A percentile compares a stretch with the other conserved stretches of the same genome.
These are phyloP conservation scores for Sarocladium strictum DNA, from an alignment of 2,329 filamentous ascomycete genomes.

Conservation along the genomic window DNA sequence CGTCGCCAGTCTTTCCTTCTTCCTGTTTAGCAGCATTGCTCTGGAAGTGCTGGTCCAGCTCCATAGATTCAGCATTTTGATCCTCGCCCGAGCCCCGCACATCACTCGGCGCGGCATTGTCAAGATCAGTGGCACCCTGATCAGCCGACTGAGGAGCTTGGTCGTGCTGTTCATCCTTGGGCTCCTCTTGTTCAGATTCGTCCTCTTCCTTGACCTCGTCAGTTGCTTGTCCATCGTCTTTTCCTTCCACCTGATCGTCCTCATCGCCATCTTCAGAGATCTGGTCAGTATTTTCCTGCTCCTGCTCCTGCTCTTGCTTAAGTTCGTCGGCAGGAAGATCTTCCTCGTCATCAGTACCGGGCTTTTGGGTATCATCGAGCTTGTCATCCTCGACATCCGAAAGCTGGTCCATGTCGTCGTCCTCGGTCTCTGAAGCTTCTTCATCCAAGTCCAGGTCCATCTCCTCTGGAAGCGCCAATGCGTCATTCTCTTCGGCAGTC, in stretches of 20 bases:
- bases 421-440: slow-evolving; percentile 47
- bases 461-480: slow-evolving; percentile 79
- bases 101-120: slow-evolving; percentile 60
- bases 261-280: slow-evolving; percentile 39
- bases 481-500: slow-evolving; percentile 74
- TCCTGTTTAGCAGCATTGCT: slow-evolving; percentile 58
- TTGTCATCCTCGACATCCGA: slow-evolving; percentile 45
- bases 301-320: slow-evolving; percentile 30
- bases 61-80: slow-evolving; percentile 55
- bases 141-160: slow-evolving; percentile 33
- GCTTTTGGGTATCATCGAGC: slow-evolving; percentile 34
- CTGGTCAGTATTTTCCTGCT: slow-evolving; percentile 53
- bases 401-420: slow-evolving; percentile 54
- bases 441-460: slow-evolving; percentile 77
- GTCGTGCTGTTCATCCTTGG: slow-evolving; percentile 38
- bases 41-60: slow-evolving; percentile 56
- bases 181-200: slow-evolving; percentile 47
- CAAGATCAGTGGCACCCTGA: slow-evolving; percentile 45
- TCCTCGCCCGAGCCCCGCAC: slow-evolving; percentile 59
- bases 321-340: slow-evolving; percentile 31
- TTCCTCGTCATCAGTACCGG: slow-evolving; percentile 27
- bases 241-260: slow-evolving; percentile 45
- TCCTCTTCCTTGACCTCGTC: slow-evolving; percentile 48
- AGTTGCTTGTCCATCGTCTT: slow-evolving; percentile 39
- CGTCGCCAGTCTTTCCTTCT: slow-evolving; percentile 59